phyloP scores from a whole-genome alignment of 2,329 filamentous ascomycete genomes.

The Colletotrichum tabaci region DNA sequence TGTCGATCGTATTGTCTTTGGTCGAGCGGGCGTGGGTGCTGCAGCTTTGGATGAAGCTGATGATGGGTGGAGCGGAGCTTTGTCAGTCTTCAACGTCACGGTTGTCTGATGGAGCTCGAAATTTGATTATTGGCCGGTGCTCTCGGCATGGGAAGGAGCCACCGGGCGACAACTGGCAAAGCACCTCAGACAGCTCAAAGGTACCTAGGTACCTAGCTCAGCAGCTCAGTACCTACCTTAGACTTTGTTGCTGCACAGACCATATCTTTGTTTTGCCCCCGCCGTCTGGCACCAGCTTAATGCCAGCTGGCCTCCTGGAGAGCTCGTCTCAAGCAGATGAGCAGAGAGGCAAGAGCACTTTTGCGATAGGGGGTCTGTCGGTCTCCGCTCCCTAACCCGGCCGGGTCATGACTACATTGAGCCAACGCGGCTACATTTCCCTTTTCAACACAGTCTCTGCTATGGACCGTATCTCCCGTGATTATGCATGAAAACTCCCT shows the following conservation, averaged over 20 bases:
- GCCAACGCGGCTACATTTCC: background rate
- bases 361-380: background rate
- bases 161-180: constrained; percentile 2
- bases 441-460: background rate
- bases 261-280: background rate
- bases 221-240: no score
- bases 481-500: constrained; percentile 14
- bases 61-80: constrained; percentile 36
- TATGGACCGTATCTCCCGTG: constrained; percentile 7
- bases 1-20: constrained; percentile 8
- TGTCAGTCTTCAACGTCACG: constrained; percentile 41
- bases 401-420: constrained; percentile 6
- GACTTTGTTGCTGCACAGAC: constrained; percentile 4
- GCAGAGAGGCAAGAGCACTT: background rate
- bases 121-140: constrained; percentile 37
- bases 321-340: background rate
- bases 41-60: constrained; percentile 29
- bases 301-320: background rate
- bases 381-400: background rate
- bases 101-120: constrained; percentile 38
- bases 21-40: constrained; percentile 15
- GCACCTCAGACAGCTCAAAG: constrained; percentile 27
- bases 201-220: no score
- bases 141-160: constrained; percentile 26
- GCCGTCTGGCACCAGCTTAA: background rate